Conservation (phyloP, 257 asterid genomes). For the Echites panduratus region DNA sequence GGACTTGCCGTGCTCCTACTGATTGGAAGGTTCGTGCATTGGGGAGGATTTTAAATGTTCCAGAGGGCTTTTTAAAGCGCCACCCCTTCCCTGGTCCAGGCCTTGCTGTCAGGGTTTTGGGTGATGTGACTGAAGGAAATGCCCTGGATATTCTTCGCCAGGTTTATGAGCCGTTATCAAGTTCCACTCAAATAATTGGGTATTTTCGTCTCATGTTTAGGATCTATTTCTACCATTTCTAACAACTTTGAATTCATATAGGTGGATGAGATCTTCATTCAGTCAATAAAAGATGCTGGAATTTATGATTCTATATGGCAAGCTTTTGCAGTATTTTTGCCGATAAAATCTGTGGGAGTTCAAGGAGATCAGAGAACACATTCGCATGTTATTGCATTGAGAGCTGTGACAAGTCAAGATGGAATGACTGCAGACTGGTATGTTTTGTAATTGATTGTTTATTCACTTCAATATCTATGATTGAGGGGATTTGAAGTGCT, state of each 20-base stretch:
- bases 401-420: constrained; percentile 99
- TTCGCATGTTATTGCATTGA: constrained; percentile 76
- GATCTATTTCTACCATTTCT: background rate
- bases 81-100: constrained; percentile 99
- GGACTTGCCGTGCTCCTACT: constrained; percentile 2
- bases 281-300: constrained; percentile 85
- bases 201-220: background rate
- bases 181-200: background rate
- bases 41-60: constrained; percentile 74
- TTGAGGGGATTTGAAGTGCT: background rate
- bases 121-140: constrained; percentile 82
- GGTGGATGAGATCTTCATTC: constrained; percentile 97
- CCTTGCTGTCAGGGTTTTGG: constrained; percentile 84
- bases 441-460: background rate
- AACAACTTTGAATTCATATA: constrained; percentile 16
- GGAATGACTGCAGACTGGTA: constrained; percentile 99
- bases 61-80: constrained; percentile 63
- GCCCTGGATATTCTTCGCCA: constrained; percentile 74
- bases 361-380: constrained; percentile 99
- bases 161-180: constrained; percentile 31
- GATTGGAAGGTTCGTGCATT: constrained; percentile 73
- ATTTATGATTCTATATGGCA: constrained; percentile 92
- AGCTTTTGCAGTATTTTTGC: constrained; percentile 97
- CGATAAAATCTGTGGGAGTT: constrained; percentile 86
- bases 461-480: background rate